These are phyloP conservation scores for Pichia sp. DNA, from an alignment of 1,139 yeast genomes.

Conservation along the genomic window DNA sequence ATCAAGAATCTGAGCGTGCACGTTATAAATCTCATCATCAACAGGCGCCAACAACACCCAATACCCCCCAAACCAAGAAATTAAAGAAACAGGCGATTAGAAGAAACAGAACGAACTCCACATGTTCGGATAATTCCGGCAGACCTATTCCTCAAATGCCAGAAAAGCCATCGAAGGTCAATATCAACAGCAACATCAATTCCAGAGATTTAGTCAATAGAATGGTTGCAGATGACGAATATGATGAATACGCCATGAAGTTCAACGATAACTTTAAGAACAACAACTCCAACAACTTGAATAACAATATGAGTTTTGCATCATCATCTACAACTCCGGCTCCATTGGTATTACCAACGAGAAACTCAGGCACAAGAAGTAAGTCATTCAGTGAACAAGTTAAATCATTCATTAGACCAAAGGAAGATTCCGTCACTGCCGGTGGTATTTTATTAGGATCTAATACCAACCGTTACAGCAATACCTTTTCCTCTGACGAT, in stretches of 20 bases:
- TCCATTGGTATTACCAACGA: slow-evolving; percentile 10
- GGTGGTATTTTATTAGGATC: slow-evolving; percentile 27
- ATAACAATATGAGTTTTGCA: slow-evolving; percentile 14
- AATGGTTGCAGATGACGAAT: slow-evolving; percentile 34
- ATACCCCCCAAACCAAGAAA: background rate
- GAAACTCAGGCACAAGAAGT: slow-evolving; percentile 16
- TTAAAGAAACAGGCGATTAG: background rate
- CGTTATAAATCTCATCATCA: too few relatives aligned
- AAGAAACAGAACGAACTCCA: slow-evolving; percentile 10
- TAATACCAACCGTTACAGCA: slow-evolving; percentile 8
- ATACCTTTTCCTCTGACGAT: background rate
- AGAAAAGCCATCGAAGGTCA: slow-evolving; percentile 12
- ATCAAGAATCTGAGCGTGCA: background rate
- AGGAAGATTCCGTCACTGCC: slow-evolving; percentile 26
- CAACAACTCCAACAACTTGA: too few relatives aligned
- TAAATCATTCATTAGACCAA: slow-evolving; percentile 33
- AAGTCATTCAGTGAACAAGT: slow-evolving; percentile 38
- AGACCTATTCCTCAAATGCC: slow-evolving; percentile 1
- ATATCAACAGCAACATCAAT: slow-evolving; percentile 13
- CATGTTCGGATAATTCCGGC: slow-evolving; percentile 2
- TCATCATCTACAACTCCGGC: slow-evolving; percentile 21
- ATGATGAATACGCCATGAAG: too few relatives aligned
- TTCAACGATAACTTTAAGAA: too few relatives aligned
- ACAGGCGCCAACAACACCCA: background rate
- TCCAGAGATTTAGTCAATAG: slow-evolving; percentile 34